phyloP scores from a whole-genome alignment of 148 eudicot genomes.

The Persicaria maculosa region DNA sequence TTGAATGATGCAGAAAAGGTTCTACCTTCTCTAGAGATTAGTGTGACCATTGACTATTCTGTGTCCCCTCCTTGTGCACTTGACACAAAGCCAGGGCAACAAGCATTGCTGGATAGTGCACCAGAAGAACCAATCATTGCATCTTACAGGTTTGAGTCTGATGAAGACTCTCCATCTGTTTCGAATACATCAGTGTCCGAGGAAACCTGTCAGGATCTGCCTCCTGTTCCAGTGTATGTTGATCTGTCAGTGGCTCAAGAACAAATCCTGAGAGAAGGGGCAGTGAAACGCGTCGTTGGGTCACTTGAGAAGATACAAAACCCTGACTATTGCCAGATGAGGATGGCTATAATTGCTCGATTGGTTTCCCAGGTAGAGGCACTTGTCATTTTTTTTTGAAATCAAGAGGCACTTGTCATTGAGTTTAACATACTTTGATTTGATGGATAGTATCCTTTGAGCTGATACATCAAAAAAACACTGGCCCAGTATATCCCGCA shows the following conservation, averaged over 20 bases:
- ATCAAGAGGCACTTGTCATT: conserved; percentile 25
- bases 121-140: conserved; percentile 31
- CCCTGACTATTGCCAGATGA: conserved; percentile 43
- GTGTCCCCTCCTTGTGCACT: conserved; percentile 25
- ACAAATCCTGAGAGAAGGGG: conserved; percentile 39
- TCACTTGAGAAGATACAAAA: conserved; percentile 40
- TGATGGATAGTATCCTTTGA: background rate
- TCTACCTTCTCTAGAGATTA: conserved; percentile 23
- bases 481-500: no score
- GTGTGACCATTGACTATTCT: conserved; percentile 28
- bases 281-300: conserved; percentile 54
- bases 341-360: conserved; percentile 73
- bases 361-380: conserved; percentile 82
- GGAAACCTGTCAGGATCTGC: conserved; percentile 49
- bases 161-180: conserved; percentile 50
- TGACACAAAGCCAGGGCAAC: conserved; percentile 32
- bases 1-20: conserved; percentile 30
- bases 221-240: conserved; percentile 49
- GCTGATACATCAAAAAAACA: background rate
- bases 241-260: conserved; percentile 57
- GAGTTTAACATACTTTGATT: conserved; percentile 18
- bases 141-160: conserved; percentile 35
- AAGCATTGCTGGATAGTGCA: conserved; percentile 23
- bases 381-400: conserved; percentile 19
- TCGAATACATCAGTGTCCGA: conserved; percentile 38